phyloP scores from a whole-genome alignment of 2,329 filamentous ascomycete genomes.

The Colletotrichum camelliae region DNA sequence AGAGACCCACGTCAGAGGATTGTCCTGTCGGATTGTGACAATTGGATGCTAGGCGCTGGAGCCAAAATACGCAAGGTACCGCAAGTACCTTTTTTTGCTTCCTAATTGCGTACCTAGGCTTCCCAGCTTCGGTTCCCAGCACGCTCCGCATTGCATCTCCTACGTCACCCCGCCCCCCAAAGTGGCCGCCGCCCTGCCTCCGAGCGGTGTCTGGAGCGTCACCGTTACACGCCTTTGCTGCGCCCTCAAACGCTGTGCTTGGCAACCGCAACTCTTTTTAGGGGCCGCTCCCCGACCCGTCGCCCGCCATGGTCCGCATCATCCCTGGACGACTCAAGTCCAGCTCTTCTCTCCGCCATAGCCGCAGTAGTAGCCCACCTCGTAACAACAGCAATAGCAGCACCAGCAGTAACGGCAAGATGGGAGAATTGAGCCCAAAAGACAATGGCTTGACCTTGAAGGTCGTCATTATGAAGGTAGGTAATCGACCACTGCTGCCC shows the following conservation, averaged over 20 bases:
- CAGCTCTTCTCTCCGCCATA: slow-evolving; percentile 44
- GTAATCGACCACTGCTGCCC: neutral
- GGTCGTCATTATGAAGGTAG: slow-evolving; percentile 57
- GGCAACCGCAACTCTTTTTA: slow-evolving; percentile 23
- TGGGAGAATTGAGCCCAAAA: slow-evolving; percentile 33
- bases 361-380: slow-evolving; percentile 55
- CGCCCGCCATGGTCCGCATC: slow-evolving; percentile 58
- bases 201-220: slow-evolving; percentile 13
- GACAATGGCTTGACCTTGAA: slow-evolving; percentile 57
- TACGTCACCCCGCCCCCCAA: slow-evolving; percentile 20
- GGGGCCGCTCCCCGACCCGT: slow-evolving; percentile 18
- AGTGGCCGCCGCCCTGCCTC: slow-evolving; percentile 4
- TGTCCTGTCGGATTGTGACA: neutral
- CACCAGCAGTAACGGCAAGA: slow-evolving; percentile 34
- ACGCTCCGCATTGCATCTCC: slow-evolving; percentile 14
- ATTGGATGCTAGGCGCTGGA: slow-evolving; percentile 9
- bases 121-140: neutral
- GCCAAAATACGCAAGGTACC: slow-evolving; percentile 5
- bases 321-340: slow-evolving; percentile 60
- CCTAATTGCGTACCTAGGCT: neutral
- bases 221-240: slow-evolving; percentile 2
- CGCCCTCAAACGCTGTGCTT: slow-evolving; percentile 19
- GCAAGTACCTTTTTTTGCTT: slow-evolving; percentile 2
- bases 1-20: neutral
- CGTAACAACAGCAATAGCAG: slow-evolving; percentile 47